These are phyloP conservation scores for Echites panduratus DNA, from an alignment of 257 asterid genomes.

Conservation along the genomic window DNA sequence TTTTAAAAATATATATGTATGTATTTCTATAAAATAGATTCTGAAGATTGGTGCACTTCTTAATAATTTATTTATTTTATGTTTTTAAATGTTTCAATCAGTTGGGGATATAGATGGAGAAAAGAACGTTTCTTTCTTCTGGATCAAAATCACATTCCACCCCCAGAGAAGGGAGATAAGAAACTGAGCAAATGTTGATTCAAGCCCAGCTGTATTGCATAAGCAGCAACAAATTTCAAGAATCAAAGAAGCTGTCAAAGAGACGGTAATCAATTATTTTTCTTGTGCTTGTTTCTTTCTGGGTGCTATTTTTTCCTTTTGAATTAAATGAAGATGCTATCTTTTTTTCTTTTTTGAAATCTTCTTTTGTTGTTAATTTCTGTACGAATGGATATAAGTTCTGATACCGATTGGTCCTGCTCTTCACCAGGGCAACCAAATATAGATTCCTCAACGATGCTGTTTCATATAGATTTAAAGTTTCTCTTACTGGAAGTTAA, in stretches of 20 bases:
- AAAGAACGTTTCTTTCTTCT: too few relatives aligned
- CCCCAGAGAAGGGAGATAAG: too few relatives aligned
- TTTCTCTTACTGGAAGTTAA: neutral
- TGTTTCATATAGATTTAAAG: neutral
- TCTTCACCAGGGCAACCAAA: neutral
- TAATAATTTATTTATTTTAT: too few relatives aligned
- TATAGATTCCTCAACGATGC: conserved; percentile 1
- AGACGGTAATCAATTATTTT: conserved; percentile 43
- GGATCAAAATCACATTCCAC: too few relatives aligned
- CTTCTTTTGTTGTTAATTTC: neutral
- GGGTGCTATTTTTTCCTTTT: neutral
- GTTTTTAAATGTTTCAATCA: too few relatives aligned
- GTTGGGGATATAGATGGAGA: too few relatives aligned
- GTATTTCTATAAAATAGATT: too few relatives aligned
- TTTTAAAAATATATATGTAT: too few relatives aligned
- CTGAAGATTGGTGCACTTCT: too few relatives aligned
- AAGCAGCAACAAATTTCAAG: conserved; percentile 57
- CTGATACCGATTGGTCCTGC: neutral
- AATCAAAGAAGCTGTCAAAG: conserved; percentile 67
- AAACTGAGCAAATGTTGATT: conserved; percentile 29
- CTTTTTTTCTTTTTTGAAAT: neutral
- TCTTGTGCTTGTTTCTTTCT: neutral
- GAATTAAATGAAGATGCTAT: neutral
- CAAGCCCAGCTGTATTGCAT: conserved; percentile 48
- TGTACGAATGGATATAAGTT: neutral